phyloP scores from a whole-genome alignment of 2,329 filamentous ascomycete genomes.

The Podosphaera leucotricha region DNA sequence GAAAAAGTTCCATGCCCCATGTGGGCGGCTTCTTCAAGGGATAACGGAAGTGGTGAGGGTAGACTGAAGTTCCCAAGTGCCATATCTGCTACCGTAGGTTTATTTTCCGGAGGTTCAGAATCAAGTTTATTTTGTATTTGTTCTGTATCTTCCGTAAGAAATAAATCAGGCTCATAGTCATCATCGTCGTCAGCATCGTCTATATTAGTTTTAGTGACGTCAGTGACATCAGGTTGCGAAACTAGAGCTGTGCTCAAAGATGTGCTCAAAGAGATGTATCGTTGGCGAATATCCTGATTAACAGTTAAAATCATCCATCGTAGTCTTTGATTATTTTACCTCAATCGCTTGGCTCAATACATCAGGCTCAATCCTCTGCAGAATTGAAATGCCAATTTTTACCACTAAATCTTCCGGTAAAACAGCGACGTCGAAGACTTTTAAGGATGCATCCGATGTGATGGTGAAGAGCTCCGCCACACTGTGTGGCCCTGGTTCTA shows the following conservation, averaged over 20 bases:
- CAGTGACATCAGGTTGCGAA: slow-evolving; percentile 18
- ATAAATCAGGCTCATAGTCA: slow-evolving; percentile 78
- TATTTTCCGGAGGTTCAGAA: slow-evolving; percentile 34
- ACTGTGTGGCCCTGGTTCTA: slow-evolving; percentile 53
- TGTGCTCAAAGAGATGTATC: slow-evolving; percentile 17
- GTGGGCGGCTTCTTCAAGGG: slow-evolving; percentile 44
- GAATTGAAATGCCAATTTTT: slow-evolving; percentile 57
- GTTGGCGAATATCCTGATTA: slow-evolving; percentile 26
- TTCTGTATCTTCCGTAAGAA: slow-evolving; percentile 46
- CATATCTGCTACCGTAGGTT: slow-evolving; percentile 23
- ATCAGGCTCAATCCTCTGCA: slow-evolving; percentile 46
- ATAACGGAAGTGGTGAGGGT: slow-evolving; percentile 51
- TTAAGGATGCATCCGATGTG: slow-evolving; percentile 49
- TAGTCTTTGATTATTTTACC: slow-evolving; percentile 16
- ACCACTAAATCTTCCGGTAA: slow-evolving; percentile 55
- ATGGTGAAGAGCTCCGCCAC: slow-evolving; percentile 72
- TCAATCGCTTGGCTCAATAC: slow-evolving; percentile 51
- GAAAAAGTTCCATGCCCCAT: slow-evolving; percentile 52
- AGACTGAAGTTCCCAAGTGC: slow-evolving; percentile 54
- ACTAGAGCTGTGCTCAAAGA: too few species aligned
- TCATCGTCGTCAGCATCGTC: slow-evolving; percentile 63
- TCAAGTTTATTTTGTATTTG: slow-evolving; percentile 60
- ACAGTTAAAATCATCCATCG: neutral
- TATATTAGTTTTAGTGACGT: slow-evolving; percentile 34
- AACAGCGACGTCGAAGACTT: slow-evolving; percentile 59